Evolutionary conservation across 768 basidiomycete genomes (phyloP).

Genomic region (Nidula microcarpa): DNA sequence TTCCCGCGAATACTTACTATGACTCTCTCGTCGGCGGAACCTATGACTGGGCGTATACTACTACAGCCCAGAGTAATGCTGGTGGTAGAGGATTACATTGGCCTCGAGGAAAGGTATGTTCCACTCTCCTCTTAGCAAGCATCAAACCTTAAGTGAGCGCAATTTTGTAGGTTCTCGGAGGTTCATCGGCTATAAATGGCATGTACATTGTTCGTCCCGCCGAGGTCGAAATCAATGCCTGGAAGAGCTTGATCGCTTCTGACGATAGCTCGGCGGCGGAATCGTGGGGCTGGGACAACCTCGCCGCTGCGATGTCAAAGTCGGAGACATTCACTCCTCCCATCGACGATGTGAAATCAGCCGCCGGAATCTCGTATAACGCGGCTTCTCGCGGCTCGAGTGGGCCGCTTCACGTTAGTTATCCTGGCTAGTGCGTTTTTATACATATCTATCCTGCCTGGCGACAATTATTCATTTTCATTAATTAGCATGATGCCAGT

Average conservation of each 20-base stretch:
- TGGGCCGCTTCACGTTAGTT: conserved; percentile 41
- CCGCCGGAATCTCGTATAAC: conserved; percentile 43
- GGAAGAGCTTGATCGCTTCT: conserved; percentile 37
- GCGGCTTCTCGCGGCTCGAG: conserved; percentile 43
- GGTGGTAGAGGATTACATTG: conserved; percentile 42
- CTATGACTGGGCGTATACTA: conserved; percentile 57
- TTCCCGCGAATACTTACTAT: conserved; percentile 51
- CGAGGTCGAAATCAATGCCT: conserved; percentile 44
- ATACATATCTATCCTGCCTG: conserved; percentile 10
- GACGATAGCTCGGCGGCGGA: conserved; percentile 35
- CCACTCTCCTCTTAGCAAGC: neutral
- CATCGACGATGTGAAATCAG: conserved; percentile 25
- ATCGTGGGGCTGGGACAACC: conserved; percentile 43
- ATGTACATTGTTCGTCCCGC: conserved; percentile 62
- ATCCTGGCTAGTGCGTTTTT: conserved; percentile 54
- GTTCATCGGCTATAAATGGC: conserved; percentile 67
- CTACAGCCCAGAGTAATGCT: conserved; percentile 42
- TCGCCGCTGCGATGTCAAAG: conserved; percentile 43
- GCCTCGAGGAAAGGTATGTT: conserved; percentile 57
- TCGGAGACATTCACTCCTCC: conserved; percentile 59
- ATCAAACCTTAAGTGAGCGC: neutral
- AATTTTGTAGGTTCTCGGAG: conserved; percentile 50
- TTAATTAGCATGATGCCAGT: conserved; percentile 45
- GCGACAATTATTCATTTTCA: conserved; percentile 15
- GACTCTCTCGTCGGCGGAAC: conserved; percentile 39